Percentiles rank a stretch among this genome's conserved stretches.
Conservation (phyloP, 208 protist genomes). For the Angomonas desouzai region DNA sequence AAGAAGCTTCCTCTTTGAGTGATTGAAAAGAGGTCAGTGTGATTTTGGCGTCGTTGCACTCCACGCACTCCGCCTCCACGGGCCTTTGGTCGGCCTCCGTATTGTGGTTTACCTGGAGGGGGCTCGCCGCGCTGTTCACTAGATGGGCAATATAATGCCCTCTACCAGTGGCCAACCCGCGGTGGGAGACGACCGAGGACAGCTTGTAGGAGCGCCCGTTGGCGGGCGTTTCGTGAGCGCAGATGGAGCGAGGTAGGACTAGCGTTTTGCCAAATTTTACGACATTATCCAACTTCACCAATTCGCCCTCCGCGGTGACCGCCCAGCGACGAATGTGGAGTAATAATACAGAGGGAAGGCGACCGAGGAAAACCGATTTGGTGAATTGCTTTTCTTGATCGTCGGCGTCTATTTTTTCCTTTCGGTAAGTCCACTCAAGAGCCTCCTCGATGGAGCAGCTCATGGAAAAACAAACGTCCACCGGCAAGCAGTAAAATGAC, state of each 20-base stretch:
- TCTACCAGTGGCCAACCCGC: constrained; percentile 33
- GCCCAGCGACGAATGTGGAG: constrained; percentile 79
- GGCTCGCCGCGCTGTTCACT: constrained; percentile 33
- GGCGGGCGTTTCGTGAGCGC: constrained; percentile 31
- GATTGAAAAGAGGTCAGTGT: constrained; percentile 16
- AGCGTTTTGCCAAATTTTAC: constrained; percentile 51
- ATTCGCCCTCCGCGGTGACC: constrained; percentile 73
- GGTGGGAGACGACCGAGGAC: constrained; percentile 64
- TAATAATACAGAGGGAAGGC: constrained; percentile 59
- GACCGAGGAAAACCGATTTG: constrained; percentile 50
- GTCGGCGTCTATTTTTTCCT: constrained; percentile 57
- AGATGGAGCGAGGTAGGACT: constrained; percentile 55
- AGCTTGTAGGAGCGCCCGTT: constrained; percentile 63
- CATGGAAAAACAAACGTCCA: constrained; percentile 59
- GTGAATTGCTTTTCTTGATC: constrained; percentile 47
- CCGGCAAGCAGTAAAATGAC: constrained; percentile 51
- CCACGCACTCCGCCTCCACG: constrained; percentile 26
- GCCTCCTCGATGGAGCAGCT: constrained; percentile 69
- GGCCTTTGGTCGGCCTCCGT: no score
- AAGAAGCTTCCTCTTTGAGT: constrained; percentile 52
- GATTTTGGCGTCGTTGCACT: constrained; percentile 77
- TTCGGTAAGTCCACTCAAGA: constrained; percentile 52
- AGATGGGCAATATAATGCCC: constrained; percentile 87
- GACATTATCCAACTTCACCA: constrained; percentile 82
- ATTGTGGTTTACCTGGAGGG: background rate